Conservation (phyloP, 352 stramenopile genomes). For the Phytophthora lateralis region DNA sequence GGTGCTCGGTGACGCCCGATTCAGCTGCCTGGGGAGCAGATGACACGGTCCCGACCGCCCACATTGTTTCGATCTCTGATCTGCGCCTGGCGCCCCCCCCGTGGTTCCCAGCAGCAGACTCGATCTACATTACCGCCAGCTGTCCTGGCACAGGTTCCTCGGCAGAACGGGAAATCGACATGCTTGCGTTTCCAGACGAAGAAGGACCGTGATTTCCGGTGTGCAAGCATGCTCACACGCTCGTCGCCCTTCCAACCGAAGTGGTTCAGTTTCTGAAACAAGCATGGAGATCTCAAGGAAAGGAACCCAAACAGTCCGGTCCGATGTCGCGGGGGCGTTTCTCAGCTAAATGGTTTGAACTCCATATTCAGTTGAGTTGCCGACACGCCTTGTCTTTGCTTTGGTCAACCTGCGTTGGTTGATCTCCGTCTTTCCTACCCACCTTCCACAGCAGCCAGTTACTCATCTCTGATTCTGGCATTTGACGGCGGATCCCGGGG, state of each 20-base stretch:
- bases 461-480: not conserved
- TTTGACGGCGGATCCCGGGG: not conserved
- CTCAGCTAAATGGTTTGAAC: not conserved
- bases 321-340: not conserved
- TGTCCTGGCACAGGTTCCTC: too few relatives aligned
- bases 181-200: conserved; percentile 5
- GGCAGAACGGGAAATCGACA: too few relatives aligned
- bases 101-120: too few relatives aligned
- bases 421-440: too few relatives aligned
- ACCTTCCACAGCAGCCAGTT: too few relatives aligned
- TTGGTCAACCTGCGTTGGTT: too few relatives aligned
- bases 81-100: too few relatives aligned
- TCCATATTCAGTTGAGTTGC: not conserved
- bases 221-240: not conserved
- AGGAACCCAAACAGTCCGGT: not conserved
- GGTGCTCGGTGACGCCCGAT: not conserved
- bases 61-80: too few relatives aligned
- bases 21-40: too few relatives aligned
- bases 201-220: conserved; percentile 1
- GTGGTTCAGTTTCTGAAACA: not conserved
- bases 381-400: not conserved
- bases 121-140: too few relatives aligned
- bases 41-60: too few relatives aligned
- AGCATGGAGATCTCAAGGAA: conserved; percentile 1
- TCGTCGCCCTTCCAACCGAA: not conserved